These are phyloP conservation scores for Pyrus communis DNA, from an alignment of 306 rosid genomes.

Conservation along the genomic window DNA sequence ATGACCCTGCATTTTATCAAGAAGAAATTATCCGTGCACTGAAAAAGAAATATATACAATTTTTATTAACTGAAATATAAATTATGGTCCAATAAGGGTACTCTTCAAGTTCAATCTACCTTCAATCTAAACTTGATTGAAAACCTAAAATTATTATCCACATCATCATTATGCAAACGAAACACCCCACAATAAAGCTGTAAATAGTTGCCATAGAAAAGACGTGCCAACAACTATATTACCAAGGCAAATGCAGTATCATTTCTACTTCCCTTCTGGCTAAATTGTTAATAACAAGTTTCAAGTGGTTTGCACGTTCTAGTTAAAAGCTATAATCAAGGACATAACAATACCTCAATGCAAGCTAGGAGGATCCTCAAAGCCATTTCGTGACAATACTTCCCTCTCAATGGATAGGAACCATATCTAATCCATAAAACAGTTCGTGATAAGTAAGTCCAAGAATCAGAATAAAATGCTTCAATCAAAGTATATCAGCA, in stretches of 20 bases:
- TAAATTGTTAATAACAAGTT: neutral
- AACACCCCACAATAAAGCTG: neutral
- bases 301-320: neutral
- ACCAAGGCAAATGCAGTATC: neutral
- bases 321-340: neutral
- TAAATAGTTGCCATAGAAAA: neutral
- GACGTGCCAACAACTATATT: neutral
- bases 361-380: conserved; percentile 89
- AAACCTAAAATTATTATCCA: neutral
- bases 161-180: neutral
- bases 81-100: neutral
- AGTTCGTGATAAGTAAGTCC: conserved; percentile 18
- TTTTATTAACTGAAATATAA: neutral
- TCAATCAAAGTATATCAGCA: neutral
- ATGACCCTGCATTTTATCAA: conserved; percentile 71
- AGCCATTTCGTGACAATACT: conserved; percentile 98
- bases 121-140: neutral
- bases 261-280: neutral
- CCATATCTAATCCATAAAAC: conserved; percentile 66
- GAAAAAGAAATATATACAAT: neutral
- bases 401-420: conserved; percentile 87
- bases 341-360: conserved; percentile 64
- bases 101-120: neutral
- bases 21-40: neutral
- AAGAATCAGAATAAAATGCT: neutral